Evolutionary conservation across 768 basidiomycete genomes (phyloP).

Genomic region (Exsudoporus frostii): DNA sequence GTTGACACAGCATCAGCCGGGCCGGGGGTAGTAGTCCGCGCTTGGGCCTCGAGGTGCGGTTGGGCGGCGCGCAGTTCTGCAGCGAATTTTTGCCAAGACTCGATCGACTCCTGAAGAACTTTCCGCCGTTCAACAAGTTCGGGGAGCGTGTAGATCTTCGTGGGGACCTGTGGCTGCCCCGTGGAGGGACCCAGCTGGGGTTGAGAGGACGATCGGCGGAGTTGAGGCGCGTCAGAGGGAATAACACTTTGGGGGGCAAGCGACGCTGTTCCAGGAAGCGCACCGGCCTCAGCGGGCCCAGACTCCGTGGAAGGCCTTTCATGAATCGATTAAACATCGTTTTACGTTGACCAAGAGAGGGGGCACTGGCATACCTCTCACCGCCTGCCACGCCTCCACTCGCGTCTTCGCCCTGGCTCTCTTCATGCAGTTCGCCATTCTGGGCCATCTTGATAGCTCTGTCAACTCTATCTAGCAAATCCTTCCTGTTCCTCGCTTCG

Average conservation of each 20-base stretch:
- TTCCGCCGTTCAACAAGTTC: conserved; percentile 26
- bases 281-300: background rate
- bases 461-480: conserved; percentile 29
- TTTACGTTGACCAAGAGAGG: conserved; percentile 4
- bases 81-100: conserved; percentile 19
- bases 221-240: conserved; percentile 13
- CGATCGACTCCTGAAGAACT: conserved; percentile 27
- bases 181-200: conserved; percentile 22
- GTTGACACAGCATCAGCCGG: background rate
- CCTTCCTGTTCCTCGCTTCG: conserved; percentile 31
- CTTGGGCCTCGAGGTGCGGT: conserved; percentile 11
- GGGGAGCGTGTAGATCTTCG: conserved; percentile 22
- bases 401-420: background rate
- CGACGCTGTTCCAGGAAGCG: conserved; percentile 3
- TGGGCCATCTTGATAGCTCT: conserved; percentile 30
- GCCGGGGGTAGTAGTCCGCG: background rate
- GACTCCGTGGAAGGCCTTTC: conserved; percentile 12
- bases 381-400: background rate
- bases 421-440: conserved; percentile 13
- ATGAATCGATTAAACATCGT: conserved; percentile 3
- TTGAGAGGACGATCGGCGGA: conserved; percentile 30
- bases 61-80: conserved; percentile 17
- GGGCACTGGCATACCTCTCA: conserved; percentile 14
- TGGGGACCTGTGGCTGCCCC: conserved; percentile 11
- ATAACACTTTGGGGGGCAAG: background rate